phyloP scores from a whole-genome alignment of 805 yeast genomes.

The Grigorovia transvaalensis region DNA sequence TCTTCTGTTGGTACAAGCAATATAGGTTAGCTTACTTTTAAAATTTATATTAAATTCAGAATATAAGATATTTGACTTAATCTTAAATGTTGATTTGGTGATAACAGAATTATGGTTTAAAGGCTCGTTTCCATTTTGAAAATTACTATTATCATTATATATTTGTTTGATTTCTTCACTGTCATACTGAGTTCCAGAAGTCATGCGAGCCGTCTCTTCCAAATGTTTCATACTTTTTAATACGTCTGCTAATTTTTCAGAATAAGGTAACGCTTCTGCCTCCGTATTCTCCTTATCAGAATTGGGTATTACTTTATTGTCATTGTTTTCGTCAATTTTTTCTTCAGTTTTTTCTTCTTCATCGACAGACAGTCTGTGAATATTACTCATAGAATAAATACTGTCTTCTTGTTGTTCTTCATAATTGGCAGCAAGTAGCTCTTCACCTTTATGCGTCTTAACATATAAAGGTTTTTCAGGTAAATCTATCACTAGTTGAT shows the following conservation, averaged over 20 bases:
- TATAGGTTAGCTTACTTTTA: background rate
- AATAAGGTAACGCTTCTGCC: background rate
- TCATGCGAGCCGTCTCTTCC: background rate
- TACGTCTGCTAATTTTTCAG: background rate
- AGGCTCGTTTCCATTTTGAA: background rate
- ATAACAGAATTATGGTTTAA: background rate
- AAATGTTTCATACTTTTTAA: background rate
- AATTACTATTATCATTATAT: background rate
- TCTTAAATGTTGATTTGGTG: background rate
- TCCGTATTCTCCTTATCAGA: too few species aligned
- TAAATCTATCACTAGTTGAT: constrained; percentile 54
- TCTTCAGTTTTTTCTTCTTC: background rate
- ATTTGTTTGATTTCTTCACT: background rate
- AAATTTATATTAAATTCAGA: background rate
- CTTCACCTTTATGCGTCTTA: constrained; percentile 84
- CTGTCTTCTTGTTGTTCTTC: constrained; percentile 15
- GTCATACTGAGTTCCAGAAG: background rate
- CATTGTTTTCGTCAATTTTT: background rate
- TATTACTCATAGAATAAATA: constrained; percentile 21
- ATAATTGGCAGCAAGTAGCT: constrained; percentile 51
- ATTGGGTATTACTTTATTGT: background rate
- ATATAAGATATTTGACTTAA: background rate
- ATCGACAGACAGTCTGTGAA: constrained; percentile 4
- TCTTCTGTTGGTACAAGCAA: constrained; percentile 1
- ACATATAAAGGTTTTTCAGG: constrained; percentile 55